phyloP scores from a whole-genome alignment of 148 eudicot genomes.

The Rhododendron mucronatum region DNA sequence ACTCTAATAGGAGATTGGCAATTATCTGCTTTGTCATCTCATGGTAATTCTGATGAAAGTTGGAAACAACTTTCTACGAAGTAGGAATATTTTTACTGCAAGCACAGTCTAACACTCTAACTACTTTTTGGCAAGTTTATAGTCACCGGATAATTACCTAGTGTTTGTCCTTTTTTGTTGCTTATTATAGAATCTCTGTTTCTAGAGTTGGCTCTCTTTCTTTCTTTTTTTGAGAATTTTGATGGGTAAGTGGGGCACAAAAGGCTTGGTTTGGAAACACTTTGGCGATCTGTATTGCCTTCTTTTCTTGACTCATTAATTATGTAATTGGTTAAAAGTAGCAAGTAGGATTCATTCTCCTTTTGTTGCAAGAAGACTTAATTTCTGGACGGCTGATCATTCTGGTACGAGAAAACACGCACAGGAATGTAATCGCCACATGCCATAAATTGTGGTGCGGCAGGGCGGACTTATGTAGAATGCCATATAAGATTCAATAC shows the following conservation, averaged over 20 bases:
- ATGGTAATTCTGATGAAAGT: conserved; percentile 46
- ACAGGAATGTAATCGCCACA: neutral
- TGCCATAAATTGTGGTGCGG: neutral
- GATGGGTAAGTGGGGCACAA: neutral
- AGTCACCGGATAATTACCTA: neutral
- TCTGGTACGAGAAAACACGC: neutral
- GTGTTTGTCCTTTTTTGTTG: neutral
- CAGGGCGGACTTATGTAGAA: neutral
- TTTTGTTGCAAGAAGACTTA: neutral
- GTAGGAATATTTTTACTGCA: neutral
- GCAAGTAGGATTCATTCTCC: neutral
- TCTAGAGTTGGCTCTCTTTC: neutral
- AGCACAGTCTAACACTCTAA: neutral
- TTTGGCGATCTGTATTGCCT: neutral
- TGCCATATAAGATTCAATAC: neutral
- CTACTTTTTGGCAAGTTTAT: neutral
- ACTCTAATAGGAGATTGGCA: conserved; percentile 53
- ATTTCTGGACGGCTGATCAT: neutral
- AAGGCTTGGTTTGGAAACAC: neutral
- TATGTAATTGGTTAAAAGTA: neutral
- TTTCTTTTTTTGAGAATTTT: neutral
- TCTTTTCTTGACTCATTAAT: neutral
- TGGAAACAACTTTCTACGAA: neutral
- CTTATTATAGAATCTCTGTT: neutral
- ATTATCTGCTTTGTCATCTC: conserved; percentile 68